Evolutionary conservation across 2,329 filamentous ascomycete genomes (phyloP), one percentile per base, ranked within the genome.

Genomic region (Paracamarosporium sp.): DNA sequence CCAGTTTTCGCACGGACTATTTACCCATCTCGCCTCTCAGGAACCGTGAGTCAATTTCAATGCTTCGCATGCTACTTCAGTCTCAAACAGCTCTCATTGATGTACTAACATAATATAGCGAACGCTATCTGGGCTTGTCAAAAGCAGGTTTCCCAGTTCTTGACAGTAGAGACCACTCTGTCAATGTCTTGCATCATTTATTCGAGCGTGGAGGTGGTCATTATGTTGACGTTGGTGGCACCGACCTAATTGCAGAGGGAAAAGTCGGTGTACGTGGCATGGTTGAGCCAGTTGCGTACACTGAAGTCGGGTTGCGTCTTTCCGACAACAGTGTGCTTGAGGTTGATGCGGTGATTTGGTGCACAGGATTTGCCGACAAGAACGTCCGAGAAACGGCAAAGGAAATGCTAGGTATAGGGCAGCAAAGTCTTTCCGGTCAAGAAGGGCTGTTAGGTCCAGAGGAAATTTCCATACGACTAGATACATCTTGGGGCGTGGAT

Each of bases 401-500:
- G 0, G 48, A 61, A 15, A 25, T 68, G 7, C 47, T 77, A 11
- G 51, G 40, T 9, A n/a, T 12, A 11, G 8, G 3, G 2, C 2
- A n/a, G 12, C 3, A 36, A 8, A n/a, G n/a, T n/a, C 8, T 12
- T 27, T 27, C 31, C 12, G 9, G 13, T 7, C 30, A 15, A 4
- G 31, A 36, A 36, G 47, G 38, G 9, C n/a, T 40, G 5, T n/a
- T 50, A 25, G 69, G 68, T 0, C 69, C 75, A 0, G 41, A 55
- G 1, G 66, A 73, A 1, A 62, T 79, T 24, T 74, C 73, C 0
- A 56, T 45, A 0, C 59, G 62, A 30, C 30, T 80, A 5, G 79
- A 82, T 36, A 67, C 69, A 1, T 78, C 78, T 0, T 80, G 77
- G 76, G 79, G 78, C 0, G 56, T 80, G 1, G 79, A 81, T 56